Evolutionary conservation across 768 basidiomycete genomes (phyloP).

Genomic region (Boletales sp.): DNA sequence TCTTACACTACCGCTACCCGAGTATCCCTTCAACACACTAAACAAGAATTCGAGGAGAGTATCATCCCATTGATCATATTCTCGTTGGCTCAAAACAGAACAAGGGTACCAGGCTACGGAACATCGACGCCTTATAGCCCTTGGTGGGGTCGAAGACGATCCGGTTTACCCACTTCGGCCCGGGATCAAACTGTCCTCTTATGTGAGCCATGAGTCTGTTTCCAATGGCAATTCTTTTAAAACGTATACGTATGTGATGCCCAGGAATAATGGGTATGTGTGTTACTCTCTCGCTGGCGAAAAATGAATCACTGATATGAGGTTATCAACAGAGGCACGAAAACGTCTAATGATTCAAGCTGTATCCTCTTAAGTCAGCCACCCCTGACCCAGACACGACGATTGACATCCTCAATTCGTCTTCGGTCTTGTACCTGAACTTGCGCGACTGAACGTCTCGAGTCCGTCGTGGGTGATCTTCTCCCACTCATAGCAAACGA

Average conservation of each 20-base stretch:
- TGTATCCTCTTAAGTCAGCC: conserved; percentile 15
- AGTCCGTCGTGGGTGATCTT: conserved; percentile 44
- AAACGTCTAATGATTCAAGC: conserved; percentile 58
- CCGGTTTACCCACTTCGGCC: conserved; percentile 37
- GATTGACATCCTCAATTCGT: conserved; percentile 50
- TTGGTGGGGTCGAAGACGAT: conserved; percentile 46
- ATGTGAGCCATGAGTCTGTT: conserved; percentile 41
- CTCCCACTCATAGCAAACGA: conserved; percentile 42
- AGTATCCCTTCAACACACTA: conserved; percentile 59
- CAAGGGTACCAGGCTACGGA: background rate
- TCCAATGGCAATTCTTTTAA: conserved; percentile 27
- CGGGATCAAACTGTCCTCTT: conserved; percentile 42
- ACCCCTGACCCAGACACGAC: conserved; percentile 34
- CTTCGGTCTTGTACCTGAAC: conserved; percentile 53
- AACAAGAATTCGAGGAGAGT: conserved; percentile 46
- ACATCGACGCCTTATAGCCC: conserved; percentile 9
- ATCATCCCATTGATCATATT: background rate
- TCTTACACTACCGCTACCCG: conserved; percentile 51
- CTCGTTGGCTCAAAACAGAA: background rate
- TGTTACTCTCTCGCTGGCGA: conserved; percentile 8
- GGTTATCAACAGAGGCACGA: conserved; percentile 60
- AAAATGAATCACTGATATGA: conserved; percentile 12
- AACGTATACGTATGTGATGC: no score
- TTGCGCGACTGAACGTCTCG: conserved; percentile 51
- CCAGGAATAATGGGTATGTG: no score